phyloP scores from a whole-genome alignment of 1,284 basidiomycete species.

The Rhodofomes roseus region DNA sequence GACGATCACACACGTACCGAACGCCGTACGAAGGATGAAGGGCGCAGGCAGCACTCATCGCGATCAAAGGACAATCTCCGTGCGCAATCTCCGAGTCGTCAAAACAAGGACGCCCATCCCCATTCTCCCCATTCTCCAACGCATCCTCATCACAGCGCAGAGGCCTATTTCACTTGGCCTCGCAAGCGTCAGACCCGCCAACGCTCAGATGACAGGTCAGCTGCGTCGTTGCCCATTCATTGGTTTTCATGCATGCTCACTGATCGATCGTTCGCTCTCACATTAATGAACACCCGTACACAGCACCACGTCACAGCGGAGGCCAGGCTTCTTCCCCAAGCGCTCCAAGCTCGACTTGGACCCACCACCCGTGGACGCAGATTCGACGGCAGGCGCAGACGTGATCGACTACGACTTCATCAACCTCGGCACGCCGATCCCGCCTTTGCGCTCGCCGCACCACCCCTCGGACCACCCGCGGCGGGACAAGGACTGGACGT shows the following conservation, averaged over 20 bases:
- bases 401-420: conserved; percentile 28
- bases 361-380: not conserved
- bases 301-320: not conserved
- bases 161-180: not conserved
- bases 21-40: not conserved
- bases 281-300: not conserved
- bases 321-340: conserved; percentile 13
- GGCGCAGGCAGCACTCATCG: not conserved
- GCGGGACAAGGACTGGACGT: conserved; percentile 45
- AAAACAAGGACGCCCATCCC: not conserved
- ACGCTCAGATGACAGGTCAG: conserved; percentile 6
- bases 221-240: conserved; percentile 5
- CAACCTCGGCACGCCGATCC: conserved; percentile 31
- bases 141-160: not conserved
- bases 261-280: conserved; percentile 4
- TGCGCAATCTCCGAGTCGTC: conserved; percentile 1
- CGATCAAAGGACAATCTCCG: conserved; percentile 2
- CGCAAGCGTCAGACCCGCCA: conserved; percentile 5
- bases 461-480: not conserved
- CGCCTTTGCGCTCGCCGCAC: conserved; percentile 30
- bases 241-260: conserved; percentile 2
- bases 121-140: not conserved
- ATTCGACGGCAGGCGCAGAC: not conserved
- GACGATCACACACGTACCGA: not conserved
- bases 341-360: conserved; percentile 23